These are phyloP conservation scores for Tulasnella sp. DNA, from an alignment of 768 basidiomycete species.

Conservation along the genomic window DNA sequence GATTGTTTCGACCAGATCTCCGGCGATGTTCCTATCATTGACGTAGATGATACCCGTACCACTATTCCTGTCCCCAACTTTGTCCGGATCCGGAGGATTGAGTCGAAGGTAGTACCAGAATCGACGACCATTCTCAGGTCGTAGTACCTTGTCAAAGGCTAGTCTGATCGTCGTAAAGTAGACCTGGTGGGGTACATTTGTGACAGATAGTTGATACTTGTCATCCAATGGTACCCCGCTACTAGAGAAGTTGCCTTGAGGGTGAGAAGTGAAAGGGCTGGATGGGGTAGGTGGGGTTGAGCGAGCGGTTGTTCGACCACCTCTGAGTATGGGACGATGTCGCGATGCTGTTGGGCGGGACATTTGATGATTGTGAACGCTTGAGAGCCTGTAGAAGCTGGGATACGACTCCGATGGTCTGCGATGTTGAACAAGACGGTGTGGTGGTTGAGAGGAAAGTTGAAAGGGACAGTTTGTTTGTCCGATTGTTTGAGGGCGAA, in stretches of 20 bases:
- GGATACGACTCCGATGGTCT: too few relatives aligned
- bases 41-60: neutral
- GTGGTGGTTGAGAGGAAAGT: too few relatives aligned
- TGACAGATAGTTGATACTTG: neutral
- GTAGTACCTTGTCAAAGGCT: neutral
- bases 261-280: neutral
- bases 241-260: neutral
- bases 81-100: neutral
- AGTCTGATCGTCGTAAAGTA: neutral
- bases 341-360: neutral
- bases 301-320: neutral
- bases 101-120: neutral
- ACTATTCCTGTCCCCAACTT: neutral
- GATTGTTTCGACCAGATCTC: neutral
- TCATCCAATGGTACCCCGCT: neutral
- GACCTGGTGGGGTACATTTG: neutral
- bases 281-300: neutral
- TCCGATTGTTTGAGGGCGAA: too few relatives aligned
- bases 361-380: too few relatives aligned
- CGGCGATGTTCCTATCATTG: neutral
- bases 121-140: neutral
- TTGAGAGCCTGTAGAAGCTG: too few relatives aligned
- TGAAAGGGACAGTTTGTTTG: too few relatives aligned
- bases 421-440: too few relatives aligned
- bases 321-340: neutral